Conservation (phyloP, 2,329 filamentous ascomycete species). For the Pseudophaeomoniella oleicola region DNA sequence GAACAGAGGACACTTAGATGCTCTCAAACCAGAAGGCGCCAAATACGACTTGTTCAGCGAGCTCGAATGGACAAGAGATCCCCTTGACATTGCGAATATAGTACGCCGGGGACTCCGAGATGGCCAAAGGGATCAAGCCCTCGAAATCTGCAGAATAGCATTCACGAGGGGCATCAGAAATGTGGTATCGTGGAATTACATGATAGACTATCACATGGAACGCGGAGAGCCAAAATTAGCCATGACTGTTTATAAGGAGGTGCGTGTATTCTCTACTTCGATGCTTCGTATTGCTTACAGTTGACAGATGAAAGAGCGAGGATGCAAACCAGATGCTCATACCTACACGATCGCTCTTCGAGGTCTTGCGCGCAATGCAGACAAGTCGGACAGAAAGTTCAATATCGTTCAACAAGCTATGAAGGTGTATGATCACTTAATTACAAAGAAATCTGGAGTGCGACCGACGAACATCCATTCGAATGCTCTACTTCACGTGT, state of each 20-base stretch:
- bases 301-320: slow-evolving; percentile 81
- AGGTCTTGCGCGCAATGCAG: slow-evolving; percentile 51
- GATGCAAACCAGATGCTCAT: slow-evolving; percentile 60
- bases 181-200: slow-evolving; percentile 73
- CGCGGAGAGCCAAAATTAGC: slow-evolving; percentile 47
- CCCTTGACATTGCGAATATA: slow-evolving; percentile 55
- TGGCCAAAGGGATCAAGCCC: slow-evolving; percentile 50
- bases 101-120: slow-evolving; percentile 46
- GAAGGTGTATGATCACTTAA: slow-evolving; percentile 63
- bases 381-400: slow-evolving; percentile 24
- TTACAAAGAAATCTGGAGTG: slow-evolving; percentile 45
- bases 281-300: neutral
- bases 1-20: slow-evolving; percentile 1
- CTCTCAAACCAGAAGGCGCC: neutral
- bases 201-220: slow-evolving; percentile 58
- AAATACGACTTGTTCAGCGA: slow-evolving; percentile 28
- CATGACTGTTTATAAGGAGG: slow-evolving; percentile 79
- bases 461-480: slow-evolving; percentile 67
- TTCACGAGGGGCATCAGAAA: slow-evolving; percentile 48
- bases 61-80: slow-evolving; percentile 51
- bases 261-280: slow-evolving; percentile 21
- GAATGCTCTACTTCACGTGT: slow-evolving; percentile 78
- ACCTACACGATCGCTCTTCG: slow-evolving; percentile 76
- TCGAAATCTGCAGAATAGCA: slow-evolving; percentile 51
- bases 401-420: slow-evolving; percentile 54